Percentiles rank a stretch among this genome's conserved stretches.
phyloP scores from a whole-genome alignment of 1,284 basidiomycete genomes.

The Anthracocystis setariae region DNA sequence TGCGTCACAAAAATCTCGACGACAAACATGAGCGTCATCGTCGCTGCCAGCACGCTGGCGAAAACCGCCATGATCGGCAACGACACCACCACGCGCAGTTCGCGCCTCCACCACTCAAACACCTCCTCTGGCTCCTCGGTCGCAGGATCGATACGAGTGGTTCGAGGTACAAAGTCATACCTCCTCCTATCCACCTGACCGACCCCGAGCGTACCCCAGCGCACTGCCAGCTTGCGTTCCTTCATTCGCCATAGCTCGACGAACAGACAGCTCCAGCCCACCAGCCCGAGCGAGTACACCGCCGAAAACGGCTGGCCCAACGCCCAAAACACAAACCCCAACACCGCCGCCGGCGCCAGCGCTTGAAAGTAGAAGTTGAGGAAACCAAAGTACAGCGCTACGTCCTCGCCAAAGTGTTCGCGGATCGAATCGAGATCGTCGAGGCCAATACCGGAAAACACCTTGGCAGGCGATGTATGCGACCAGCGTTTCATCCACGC shows the following conservation, averaged over 20 bases:
- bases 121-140: slow-evolving; percentile 64
- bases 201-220: slow-evolving; percentile 64
- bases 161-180: slow-evolving; percentile 55
- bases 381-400: slow-evolving; percentile 67
- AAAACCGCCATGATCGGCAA: slow-evolving; percentile 83
- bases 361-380: slow-evolving; percentile 63
- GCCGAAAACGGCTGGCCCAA: slow-evolving; percentile 47
- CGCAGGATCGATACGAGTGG: slow-evolving; percentile 43
- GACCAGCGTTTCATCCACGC: slow-evolving; percentile 62
- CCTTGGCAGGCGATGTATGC: slow-evolving; percentile 40
- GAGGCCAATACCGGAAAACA: slow-evolving; percentile 47
- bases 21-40: slow-evolving; percentile 67
- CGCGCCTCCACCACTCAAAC: slow-evolving; percentile 66
- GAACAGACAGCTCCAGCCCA: slow-evolving; percentile 59
- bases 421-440: slow-evolving; percentile 62
- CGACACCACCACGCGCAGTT: slow-evolving; percentile 78
- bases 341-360: slow-evolving; percentile 51
- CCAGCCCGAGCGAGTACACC: slow-evolving; percentile 57
- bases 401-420: slow-evolving; percentile 65
- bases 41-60: slow-evolving; percentile 75
- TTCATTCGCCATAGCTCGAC: slow-evolving; percentile 65
- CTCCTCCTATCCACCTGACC: slow-evolving; percentile 45
- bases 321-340: slow-evolving; percentile 58
- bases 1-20: slow-evolving; percentile 66
- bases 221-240: slow-evolving; percentile 62